A percentile compares a stretch with the other conserved stretches of the same genome.
These are phyloP conservation scores for Eudorina sp. DNA, from an alignment of 139 green algal species.

Conservation along the genomic window DNA sequence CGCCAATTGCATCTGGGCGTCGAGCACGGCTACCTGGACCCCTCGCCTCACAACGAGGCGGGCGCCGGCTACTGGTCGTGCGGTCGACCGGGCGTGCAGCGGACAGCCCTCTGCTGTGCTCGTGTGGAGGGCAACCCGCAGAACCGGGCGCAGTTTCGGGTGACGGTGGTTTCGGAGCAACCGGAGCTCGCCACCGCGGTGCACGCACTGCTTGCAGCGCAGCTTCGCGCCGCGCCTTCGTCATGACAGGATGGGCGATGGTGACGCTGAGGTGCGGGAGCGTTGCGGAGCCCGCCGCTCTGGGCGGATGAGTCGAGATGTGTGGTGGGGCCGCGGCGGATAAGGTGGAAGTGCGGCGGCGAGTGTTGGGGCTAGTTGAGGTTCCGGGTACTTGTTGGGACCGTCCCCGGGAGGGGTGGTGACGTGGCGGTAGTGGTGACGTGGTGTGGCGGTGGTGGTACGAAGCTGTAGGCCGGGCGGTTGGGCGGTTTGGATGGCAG, in stretches of 20 bases:
- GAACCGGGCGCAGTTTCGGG: constrained; percentile 76
- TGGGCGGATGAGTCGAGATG: no score
- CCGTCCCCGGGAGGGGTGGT: no score
- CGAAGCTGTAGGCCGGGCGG: no score
- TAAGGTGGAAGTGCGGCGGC: no score
- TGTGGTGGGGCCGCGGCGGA: no score
- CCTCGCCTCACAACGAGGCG: constrained; percentile 69
- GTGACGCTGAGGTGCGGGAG: no score
- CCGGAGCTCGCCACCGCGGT: constrained; percentile 49
- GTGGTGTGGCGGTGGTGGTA: no score
- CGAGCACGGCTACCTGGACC: constrained; percentile 70
- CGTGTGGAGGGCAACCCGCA: constrained; percentile 84
- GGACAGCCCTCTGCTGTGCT: constrained; percentile 51
- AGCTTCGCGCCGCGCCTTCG: constrained; percentile 1
- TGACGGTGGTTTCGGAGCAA: constrained; percentile 73
- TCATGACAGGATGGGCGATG: not conserved
- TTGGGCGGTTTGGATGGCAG: no score
- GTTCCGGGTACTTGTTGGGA: no score
- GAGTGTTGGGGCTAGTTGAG: no score
- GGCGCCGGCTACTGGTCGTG: constrained; percentile 61
- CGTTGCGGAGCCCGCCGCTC: no score
- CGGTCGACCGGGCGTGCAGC: constrained; percentile 47
- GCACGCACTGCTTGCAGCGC: constrained; percentile 49
- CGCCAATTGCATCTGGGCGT: constrained; percentile 56
- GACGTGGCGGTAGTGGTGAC: no score